Conservation (phyloP, 2,329 filamentous ascomycete genomes). For the Fusarium multiceps region DNA sequence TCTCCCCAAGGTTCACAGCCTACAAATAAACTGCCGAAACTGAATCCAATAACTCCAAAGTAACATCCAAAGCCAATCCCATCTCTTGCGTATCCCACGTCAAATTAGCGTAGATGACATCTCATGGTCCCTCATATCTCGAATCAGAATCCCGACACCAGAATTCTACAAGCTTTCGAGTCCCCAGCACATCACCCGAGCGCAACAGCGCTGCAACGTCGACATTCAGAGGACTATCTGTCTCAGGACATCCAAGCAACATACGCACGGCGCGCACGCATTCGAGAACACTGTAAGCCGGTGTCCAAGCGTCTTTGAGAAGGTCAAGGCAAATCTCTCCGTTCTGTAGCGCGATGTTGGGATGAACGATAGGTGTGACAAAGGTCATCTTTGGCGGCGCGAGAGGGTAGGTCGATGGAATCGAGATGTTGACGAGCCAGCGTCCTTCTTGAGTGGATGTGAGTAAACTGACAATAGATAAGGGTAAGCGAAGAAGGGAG, state of each 20-base stretch:
- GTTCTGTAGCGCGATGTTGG: constrained; percentile 76
- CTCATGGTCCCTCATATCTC: constrained; percentile 52
- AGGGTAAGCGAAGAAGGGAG: background rate
- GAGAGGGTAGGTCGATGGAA: constrained; percentile 84
- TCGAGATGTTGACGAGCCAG: constrained; percentile 82
- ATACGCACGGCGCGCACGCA: constrained; percentile 78
- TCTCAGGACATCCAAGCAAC: constrained; percentile 72
- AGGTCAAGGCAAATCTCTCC: constrained; percentile 97
- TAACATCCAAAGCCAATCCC: background rate
- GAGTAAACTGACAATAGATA: background rate
- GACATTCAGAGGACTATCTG: constrained; percentile 81
- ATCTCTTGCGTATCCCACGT: background rate
- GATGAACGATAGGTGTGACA: constrained; percentile 84
- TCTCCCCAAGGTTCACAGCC: constrained; percentile 14
- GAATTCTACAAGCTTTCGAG: constrained; percentile 76
- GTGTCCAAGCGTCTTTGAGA: constrained; percentile 82
- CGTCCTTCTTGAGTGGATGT: constrained; percentile 66
- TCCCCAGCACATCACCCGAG: constrained; percentile 74
- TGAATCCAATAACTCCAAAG: constrained; percentile 34
- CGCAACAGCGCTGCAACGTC: constrained; percentile 79
- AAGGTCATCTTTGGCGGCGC: constrained; percentile 82
- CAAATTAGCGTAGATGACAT: background rate
- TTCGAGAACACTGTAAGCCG: constrained; percentile 83
- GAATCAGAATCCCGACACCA: constrained; percentile 64
- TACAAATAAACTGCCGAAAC: constrained; percentile 5